Base-by-base conservation (phyloP, 2,329 filamentous ascomycete genomes). In the Talaromyces sp. region DNA sequence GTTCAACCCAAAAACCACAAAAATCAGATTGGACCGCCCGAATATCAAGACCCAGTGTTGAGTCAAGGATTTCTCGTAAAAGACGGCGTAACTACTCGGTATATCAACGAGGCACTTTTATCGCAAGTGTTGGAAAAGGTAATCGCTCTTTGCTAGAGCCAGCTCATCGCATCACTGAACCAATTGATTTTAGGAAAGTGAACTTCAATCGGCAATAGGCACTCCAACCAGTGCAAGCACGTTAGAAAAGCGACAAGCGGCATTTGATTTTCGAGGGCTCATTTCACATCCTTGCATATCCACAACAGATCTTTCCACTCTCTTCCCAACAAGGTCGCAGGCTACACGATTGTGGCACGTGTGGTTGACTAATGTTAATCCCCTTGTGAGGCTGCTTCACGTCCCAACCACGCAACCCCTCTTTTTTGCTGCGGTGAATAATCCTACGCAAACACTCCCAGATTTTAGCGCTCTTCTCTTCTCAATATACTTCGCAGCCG, bases 341-440 rank as follows among this genome's bases (percentile, higher is more conserved):
- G 72, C 70, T 1, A 71, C 68, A 6, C 54, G 69, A 27, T 67
- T 76, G 6, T 76, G 74, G 74, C 71, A 76, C 63, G 67, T 66
- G 0, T 76, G 70, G 27, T 58, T 76, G 14, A 66, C 65, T 35
- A 68, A 70, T 13, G 72, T 76, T 1, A 71, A 76, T 45, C 70
- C 72, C 2, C 52, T 75, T 2, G 45, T 71, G 14, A 75, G 74
- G 54, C 22, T 75, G 1, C 52, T 76, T 31, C 74, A 76, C 54
- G 65, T 72, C 3, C 74, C 74, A 13, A 71, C 74, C 1, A 68
- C 66, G 2, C 68, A 73, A 57, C 69, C 72, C 3, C 63, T 41
- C 8, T 65, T 76, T 6, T 74, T 74, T 61, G 68, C 68, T 27
- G 72, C 74, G 0, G 75, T 75, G 24, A 72, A 68, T 35, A 58